phyloP scores from a whole-genome alignment of 2,329 filamentous ascomycete species.

The Fusarium xylarioides region DNA sequence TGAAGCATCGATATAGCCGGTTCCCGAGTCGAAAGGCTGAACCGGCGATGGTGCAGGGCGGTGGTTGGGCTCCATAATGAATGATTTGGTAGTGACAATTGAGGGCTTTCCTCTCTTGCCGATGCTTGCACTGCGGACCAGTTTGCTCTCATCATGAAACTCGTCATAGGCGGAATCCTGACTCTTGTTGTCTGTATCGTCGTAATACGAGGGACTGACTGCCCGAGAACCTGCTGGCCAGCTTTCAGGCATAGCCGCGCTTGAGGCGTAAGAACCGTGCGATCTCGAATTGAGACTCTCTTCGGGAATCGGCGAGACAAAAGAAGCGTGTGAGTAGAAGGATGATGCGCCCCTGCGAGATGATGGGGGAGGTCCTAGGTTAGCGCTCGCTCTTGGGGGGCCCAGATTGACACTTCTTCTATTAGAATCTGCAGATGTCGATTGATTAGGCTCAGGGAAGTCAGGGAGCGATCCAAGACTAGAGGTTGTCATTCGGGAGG shows the following conservation, averaged over 20 bases:
- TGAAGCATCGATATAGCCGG: slow-evolving; percentile 57
- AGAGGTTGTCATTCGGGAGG: slow-evolving; percentile 61
- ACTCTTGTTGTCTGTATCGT: slow-evolving; percentile 58
- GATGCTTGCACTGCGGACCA: slow-evolving; percentile 69
- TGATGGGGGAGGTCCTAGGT: slow-evolving; percentile 68
- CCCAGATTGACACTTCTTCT: slow-evolving; percentile 61
- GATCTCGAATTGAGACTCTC: slow-evolving; percentile 68
- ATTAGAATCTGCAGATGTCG: slow-evolving; percentile 42
- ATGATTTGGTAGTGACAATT: slow-evolving; percentile 55
- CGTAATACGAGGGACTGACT: slow-evolving; percentile 58
- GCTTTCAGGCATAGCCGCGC: slow-evolving; percentile 74
- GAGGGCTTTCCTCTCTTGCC: slow-evolving; percentile 68
- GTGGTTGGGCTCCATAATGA: slow-evolving; percentile 8
- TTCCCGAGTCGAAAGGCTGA: slow-evolving; percentile 56
- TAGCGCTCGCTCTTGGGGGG: slow-evolving; percentile 58
- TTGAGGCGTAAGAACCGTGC: slow-evolving; percentile 75
- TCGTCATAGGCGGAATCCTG: slow-evolving; percentile 55
- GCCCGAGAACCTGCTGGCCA: slow-evolving; percentile 65
- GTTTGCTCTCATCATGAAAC: slow-evolving; percentile 62
- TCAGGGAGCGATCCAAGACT: slow-evolving; percentile 68
- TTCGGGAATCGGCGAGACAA: slow-evolving; percentile 79
- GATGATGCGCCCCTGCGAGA: slow-evolving; percentile 69
- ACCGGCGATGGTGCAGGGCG: slow-evolving; percentile 50
- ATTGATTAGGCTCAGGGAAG: slow-evolving; percentile 57
- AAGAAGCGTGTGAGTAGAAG: slow-evolving; percentile 72